Evolutionary conservation across 1,139 yeast species (phyloP).

Genomic region (Nadsonia commutata): DNA sequence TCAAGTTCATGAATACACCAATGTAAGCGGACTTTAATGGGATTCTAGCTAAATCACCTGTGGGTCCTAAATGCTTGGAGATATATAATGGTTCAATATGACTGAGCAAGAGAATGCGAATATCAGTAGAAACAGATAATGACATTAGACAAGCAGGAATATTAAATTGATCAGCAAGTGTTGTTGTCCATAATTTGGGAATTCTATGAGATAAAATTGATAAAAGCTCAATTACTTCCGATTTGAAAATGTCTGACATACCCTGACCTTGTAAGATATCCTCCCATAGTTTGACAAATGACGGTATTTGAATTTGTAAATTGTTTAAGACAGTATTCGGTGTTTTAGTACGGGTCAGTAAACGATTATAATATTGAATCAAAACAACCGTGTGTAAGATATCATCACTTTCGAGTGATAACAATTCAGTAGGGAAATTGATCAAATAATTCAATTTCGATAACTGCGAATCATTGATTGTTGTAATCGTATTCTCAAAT

Average conservation of each 20-base stretch:
- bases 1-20: not conserved
- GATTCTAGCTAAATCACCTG: not conserved
- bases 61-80: not conserved
- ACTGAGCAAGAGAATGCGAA: not conserved
- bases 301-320: not conserved
- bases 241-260: not conserved
- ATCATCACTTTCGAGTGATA: not conserved
- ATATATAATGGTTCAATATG: not conserved
- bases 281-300: not conserved
- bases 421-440: not conserved
- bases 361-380: not conserved
- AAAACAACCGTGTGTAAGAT: not conserved
- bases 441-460: not conserved
- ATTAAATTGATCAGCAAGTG: not conserved
- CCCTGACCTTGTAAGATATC: not conserved
- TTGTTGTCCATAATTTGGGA: not conserved
- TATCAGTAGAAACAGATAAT: not conserved
- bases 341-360: not conserved
- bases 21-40: not conserved
- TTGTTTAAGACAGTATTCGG: not conserved
- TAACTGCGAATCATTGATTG: not conserved
- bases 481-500: not conserved
- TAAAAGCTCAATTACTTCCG: not conserved
- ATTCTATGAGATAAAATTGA: not conserved
- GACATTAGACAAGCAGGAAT: not conserved